Percentiles rank a stretch among this genome's conserved stretches.
Evolutionary conservation across 805 yeast species (phyloP).

Genomic region (Yamadazyma olivae): DNA sequence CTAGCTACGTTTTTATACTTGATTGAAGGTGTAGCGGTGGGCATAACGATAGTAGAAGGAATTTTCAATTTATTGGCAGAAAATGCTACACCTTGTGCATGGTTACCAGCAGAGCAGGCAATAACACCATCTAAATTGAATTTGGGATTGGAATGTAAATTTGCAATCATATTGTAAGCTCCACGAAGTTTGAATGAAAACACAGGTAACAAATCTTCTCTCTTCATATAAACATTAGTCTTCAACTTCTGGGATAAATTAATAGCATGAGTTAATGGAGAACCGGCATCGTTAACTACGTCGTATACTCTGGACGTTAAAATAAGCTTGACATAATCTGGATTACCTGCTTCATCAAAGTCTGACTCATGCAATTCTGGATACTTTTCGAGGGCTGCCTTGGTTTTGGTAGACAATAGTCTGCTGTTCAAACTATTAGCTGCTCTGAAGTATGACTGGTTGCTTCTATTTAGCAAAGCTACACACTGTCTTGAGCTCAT

Average conservation of each 20-base stretch:
- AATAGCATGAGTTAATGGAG: conserved; percentile 77
- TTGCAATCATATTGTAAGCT: conserved; percentile 96
- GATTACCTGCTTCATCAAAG: conserved; percentile 56
- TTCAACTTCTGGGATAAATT: conserved; percentile 73
- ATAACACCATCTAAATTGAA: conserved; percentile 81
- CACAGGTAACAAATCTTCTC: conserved; percentile 94
- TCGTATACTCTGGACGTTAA: conserved; percentile 93
- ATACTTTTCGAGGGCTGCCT: conserved; percentile 21
- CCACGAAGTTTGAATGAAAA: conserved; percentile 96
- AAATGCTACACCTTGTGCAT: conserved; percentile 98
- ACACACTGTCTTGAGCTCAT: too few species aligned
- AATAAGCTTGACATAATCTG: conserved; percentile 91
- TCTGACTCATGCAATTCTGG: conserved; percentile 52
- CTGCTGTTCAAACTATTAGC: too few species aligned
- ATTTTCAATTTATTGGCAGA: conserved; percentile 82
- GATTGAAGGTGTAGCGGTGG: conserved; percentile 93
- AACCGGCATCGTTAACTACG: conserved; percentile 72
- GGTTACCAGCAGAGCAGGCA: conserved; percentile 98
- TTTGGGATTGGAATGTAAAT: conserved; percentile 56
- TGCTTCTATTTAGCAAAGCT: too few species aligned
- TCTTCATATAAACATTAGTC: conserved; percentile 72
- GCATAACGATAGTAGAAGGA: conserved; percentile 98
- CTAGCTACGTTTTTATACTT: conserved; percentile 89
- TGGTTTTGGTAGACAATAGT: neutral
- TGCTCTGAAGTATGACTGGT: too few species aligned